These are phyloP conservation scores for Candida ovalis DNA, from an alignment of 805 yeast genomes.

Conservation along the genomic window DNA sequence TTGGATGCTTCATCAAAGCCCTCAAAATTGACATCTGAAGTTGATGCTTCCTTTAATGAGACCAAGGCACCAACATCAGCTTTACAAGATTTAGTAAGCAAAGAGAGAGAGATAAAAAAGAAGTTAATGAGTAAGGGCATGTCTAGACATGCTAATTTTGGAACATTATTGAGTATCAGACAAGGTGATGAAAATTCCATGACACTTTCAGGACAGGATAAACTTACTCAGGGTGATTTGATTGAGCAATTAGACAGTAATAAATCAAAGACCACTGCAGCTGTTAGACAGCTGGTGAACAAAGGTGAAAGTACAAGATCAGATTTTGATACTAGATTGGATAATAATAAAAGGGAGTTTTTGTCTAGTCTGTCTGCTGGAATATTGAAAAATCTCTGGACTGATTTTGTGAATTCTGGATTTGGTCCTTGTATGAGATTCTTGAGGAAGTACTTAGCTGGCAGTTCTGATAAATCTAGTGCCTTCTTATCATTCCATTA, in stretches of 20 bases:
- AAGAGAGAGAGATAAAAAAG: constrained; percentile 53
- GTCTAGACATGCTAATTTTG: constrained; percentile 83
- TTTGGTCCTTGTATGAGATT: constrained; percentile 61
- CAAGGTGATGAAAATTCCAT: constrained; percentile 55
- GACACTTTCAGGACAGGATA: constrained; percentile 66
- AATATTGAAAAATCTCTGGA: constrained; percentile 41
- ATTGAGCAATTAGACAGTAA: constrained; percentile 62
- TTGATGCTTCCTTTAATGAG: background rate
- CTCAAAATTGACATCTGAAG: background rate
- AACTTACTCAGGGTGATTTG: constrained; percentile 41
- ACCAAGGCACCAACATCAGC: constrained; percentile 22
- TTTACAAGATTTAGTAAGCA: constrained; percentile 48
- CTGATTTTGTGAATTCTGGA: constrained; percentile 66
- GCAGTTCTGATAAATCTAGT: constrained; percentile 30
- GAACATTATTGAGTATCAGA: constrained; percentile 74
- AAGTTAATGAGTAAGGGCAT: constrained; percentile 19
- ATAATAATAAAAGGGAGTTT: constrained; percentile 20
- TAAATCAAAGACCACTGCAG: constrained; percentile 55
- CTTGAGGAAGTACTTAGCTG: constrained; percentile 35
- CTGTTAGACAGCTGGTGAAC: constrained; percentile 10
- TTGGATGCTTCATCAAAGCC: constrained; percentile 12
- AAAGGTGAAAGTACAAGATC: constrained; percentile 24
- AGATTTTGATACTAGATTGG: constrained; percentile 29
- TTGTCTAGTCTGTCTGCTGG: constrained; percentile 31
- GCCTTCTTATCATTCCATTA: constrained; percentile 40